A percentile compares a stretch with the other conserved stretches of the same genome.
These are phyloP conservation scores for Heterobasidion parviporum DNA, from an alignment of 1,284 basidiomycete species.

Conservation along the genomic window DNA sequence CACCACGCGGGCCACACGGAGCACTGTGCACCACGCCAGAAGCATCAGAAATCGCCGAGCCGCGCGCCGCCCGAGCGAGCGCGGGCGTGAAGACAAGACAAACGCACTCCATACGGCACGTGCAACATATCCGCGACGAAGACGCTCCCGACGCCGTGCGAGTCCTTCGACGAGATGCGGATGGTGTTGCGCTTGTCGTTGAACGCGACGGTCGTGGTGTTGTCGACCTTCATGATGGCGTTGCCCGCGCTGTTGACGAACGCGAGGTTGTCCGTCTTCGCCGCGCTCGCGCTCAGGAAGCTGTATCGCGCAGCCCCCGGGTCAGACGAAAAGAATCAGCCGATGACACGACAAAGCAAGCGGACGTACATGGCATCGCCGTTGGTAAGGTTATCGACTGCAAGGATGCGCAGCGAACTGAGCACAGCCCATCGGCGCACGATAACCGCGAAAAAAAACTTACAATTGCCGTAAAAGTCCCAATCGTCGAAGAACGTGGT, in stretches of 20 bases:
- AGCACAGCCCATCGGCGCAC: background rate
- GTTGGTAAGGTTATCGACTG: slow-evolving; percentile 64
- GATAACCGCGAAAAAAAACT: slow-evolving; percentile 6
- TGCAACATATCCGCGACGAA: slow-evolving; percentile 63
- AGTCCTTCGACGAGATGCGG: slow-evolving; percentile 51
- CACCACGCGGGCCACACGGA: slow-evolving; percentile 71
- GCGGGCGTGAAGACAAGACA: background rate
- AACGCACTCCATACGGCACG: slow-evolving; percentile 51
- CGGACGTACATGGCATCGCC: slow-evolving; percentile 51
- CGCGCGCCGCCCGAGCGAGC: background rate
- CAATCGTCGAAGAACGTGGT: slow-evolving; percentile 31
- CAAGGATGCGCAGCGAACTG: background rate
- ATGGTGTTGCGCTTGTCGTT: slow-evolving; percentile 67
- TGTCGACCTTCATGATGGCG: slow-evolving; percentile 70
- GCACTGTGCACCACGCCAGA: slow-evolving; percentile 31
- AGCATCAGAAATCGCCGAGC: background rate
- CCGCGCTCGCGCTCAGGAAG: slow-evolving; percentile 45
- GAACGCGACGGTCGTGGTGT: slow-evolving; percentile 45
- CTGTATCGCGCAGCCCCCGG: slow-evolving; percentile 19
- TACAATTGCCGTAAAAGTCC: slow-evolving; percentile 28
- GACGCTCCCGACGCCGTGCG: slow-evolving; percentile 55
- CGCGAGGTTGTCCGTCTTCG: slow-evolving; percentile 43
- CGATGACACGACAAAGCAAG: background rate
- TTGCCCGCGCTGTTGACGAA: slow-evolving; percentile 54
- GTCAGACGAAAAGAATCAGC: background rate